Percentiles rank a stretch among this genome's conserved stretches.
Evolutionary conservation across 2,329 filamentous ascomycete genomes (phyloP).

Genomic region (Alternaria sp.): DNA sequence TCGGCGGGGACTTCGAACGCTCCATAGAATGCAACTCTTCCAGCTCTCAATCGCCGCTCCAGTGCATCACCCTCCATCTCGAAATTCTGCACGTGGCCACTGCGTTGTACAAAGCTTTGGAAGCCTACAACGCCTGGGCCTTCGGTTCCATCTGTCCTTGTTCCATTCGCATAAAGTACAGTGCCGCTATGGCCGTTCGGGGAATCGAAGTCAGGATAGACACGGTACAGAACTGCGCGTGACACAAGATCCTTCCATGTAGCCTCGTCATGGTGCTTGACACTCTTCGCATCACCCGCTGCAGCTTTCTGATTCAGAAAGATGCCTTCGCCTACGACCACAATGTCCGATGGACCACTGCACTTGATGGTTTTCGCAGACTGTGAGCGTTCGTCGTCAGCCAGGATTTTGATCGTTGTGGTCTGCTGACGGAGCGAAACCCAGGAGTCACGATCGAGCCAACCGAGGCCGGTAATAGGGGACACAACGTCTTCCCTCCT

Average conservation of each 20-base stretch:
- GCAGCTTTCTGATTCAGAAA: neutral
- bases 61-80: neutral
- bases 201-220: neutral
- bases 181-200: neutral
- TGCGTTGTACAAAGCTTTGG: neutral
- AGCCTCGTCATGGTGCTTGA: accelerated
- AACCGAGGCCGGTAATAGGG: no score
- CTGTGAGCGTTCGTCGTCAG: no score
- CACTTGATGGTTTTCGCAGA: neutral
- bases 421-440: neutral
- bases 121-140: neutral
- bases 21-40: neutral
- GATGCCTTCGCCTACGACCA: neutral
- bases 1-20: neutral
- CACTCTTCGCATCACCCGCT: neutral
- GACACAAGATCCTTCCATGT: neutral
- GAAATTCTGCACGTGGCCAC: neutral
- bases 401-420: neutral
- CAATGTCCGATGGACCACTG: neutral
- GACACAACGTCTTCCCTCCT: no score
- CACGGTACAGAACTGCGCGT: neutral
- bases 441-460: neutral
- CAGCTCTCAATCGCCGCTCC: accelerated
- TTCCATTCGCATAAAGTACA: neutral
- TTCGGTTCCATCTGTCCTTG: no score